These are phyloP conservation scores for Straminergon stramineum DNA, from an alignment of 225 moss, liverwort and hornwort genomes.

Conservation along the genomic window DNA sequence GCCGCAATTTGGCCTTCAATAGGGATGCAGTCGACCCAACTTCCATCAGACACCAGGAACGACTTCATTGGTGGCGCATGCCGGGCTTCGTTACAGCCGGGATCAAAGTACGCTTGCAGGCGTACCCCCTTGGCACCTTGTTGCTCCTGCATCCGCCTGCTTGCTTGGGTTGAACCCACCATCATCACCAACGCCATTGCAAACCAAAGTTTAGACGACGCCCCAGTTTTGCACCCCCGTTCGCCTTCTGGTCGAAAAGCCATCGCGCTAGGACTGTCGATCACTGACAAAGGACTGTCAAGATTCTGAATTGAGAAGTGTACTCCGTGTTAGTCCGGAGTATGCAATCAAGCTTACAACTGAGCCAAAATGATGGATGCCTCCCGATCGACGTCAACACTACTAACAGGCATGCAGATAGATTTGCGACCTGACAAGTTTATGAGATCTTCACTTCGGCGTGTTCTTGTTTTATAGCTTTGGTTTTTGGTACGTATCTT, in stretches of 20 bases:
- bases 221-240: not conserved
- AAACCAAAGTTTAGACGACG: not conserved
- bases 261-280: not conserved
- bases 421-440: not conserved
- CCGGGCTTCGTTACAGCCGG: not conserved
- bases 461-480: not conserved
- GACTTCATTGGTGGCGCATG: not conserved
- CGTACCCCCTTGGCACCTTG: not conserved
- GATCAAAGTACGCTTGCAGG: not conserved
- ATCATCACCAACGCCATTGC: not conserved
- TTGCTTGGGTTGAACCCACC: not conserved
- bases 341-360: not conserved
- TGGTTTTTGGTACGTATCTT: not conserved
- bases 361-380: not conserved
- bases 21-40: slow-evolving; percentile 29
- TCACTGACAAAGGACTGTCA: not conserved
- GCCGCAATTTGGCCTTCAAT: slow-evolving; percentile 26
- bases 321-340: too few relatives aligned
- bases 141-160: not conserved
- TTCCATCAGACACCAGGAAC: slow-evolving; percentile 17
- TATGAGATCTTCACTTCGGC: not conserved
- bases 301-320: not conserved
- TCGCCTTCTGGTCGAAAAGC: not conserved
- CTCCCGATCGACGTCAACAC: not conserved
- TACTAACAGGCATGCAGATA: not conserved